Base-by-base conservation (phyloP, 768 basidiomycete genomes). In the Leccinum barrowsii region DNA sequence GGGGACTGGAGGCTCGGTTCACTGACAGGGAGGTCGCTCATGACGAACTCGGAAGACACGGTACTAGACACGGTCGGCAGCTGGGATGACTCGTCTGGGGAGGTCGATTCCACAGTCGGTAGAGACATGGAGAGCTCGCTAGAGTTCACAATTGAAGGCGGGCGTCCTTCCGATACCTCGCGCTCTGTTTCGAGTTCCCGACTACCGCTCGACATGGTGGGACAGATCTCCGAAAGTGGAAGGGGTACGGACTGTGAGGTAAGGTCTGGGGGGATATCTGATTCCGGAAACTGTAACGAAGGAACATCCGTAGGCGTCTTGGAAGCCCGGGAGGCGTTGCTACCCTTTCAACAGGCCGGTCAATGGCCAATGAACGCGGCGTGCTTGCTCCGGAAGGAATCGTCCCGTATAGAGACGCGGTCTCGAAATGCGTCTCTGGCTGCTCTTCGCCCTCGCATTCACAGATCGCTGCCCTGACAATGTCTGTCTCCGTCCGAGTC, bases 391-490 rank as follows among this genome's bases (percentile, higher is more conserved):
- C 70, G 15, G 75, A 72, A 17, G 75, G 71, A 13, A 76, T 73
- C 19, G 75, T 74, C 60, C 54, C 65, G 64, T 74, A 73, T n/a
- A 73, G 3, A 8, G 73, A 74, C 1, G 80, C 85, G 6, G 83
- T 85, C 59, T 78, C 74, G 54, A 79, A 87, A 1, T 72, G 67
- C 3, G 82, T 85, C 52, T 78, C 74, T 58, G 81, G 86, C 35
- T 56, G 59, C 44, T 65, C 70, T 4, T 63, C 58, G 35, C 46
- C 60, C 30, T 64, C 59, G 48, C 68, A 70, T 55, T 72, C 67
- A n/a, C 80, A 77, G 13, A 70, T 12, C 47, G 80, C 79, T 4
- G 82, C 83, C 2, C 78, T 80, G 19, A 78, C 68, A 50, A 77
- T 77, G 37, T 82, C 82, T 7, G 80, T 79, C 55, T 72, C 71